A percentile compares a stretch with the other conserved stretches of the same genome.
phyloP scores from a whole-genome alignment of 805 yeast species.

The Torulaspora microellipsoides region DNA sequence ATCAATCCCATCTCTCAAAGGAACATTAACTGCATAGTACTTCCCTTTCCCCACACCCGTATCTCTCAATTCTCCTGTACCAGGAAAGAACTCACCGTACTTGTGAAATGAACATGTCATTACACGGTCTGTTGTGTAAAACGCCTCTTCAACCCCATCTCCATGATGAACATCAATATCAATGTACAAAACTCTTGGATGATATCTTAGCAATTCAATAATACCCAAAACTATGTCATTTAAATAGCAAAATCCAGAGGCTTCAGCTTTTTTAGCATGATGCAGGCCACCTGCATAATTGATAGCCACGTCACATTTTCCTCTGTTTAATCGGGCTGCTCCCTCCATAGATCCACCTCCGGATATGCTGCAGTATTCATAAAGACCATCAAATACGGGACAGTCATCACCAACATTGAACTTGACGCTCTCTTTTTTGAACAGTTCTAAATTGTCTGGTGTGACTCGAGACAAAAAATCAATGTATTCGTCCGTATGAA shows the following conservation, averaged over 20 bases:
- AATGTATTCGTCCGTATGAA: conserved; percentile 95
- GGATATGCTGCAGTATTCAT: conserved; percentile 80
- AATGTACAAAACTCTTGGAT: conserved; percentile 87
- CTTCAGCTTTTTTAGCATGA: conserved; percentile 93
- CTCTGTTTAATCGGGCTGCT: conserved; percentile 76
- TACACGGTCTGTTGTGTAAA: conserved; percentile 89
- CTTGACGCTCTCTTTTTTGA: conserved; percentile 79
- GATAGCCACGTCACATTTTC: conserved; percentile 88
- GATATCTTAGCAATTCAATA: conserved; percentile 76
- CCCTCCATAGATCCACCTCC: conserved; percentile 96
- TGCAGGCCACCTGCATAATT: conserved; percentile 97
- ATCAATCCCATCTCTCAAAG: conserved; percentile 91
- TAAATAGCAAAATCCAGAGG: conserved; percentile 91
- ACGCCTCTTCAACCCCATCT: conserved; percentile 97
- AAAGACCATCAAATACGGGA: conserved; percentile 92
- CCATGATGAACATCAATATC: conserved; percentile 97
- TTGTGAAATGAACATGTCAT: conserved; percentile 97
- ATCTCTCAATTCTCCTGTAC: conserved; percentile 91
- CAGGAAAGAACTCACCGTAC: conserved; percentile 95
- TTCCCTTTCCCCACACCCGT: conserved; percentile 86
- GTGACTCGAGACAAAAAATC: conserved; percentile 87
- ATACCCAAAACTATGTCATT: conserved; percentile 92
- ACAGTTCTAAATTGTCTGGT: conserved; percentile 85
- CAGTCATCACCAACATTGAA: conserved; percentile 93
- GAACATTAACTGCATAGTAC: conserved; percentile 84